These are phyloP conservation scores for Microstroma glucosiphilum DNA, from an alignment of 1,284 basidiomycete species.

Conservation along the genomic window DNA sequence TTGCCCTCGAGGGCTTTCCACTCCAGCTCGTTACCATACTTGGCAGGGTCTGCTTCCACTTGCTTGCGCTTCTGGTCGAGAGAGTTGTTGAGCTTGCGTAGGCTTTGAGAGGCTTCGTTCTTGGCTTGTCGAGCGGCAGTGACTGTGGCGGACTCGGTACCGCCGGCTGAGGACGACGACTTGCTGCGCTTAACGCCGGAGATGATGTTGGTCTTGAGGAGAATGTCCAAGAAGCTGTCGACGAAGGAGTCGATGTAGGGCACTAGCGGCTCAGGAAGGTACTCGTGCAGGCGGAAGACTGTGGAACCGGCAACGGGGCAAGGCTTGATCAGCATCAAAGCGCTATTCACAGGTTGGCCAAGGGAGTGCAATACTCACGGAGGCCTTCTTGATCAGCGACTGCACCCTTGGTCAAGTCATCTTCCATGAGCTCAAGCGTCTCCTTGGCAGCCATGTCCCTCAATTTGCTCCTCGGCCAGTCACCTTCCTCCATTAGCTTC, in stretches of 20 bases:
- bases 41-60: conserved; percentile 59
- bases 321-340: too few relatives aligned
- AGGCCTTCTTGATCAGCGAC: conserved; percentile 54
- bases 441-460: conserved; percentile 59
- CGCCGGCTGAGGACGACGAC: conserved; percentile 13
- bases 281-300: conserved; percentile 78
- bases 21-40: conserved; percentile 77
- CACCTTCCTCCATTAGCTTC: conserved; percentile 32
- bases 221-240: conserved; percentile 61
- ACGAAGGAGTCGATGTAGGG: conserved; percentile 70
- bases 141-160: conserved; percentile 26
- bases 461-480: conserved; percentile 57
- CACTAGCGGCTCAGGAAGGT: conserved; percentile 75
- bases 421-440: conserved; percentile 50
- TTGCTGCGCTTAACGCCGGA: conserved; percentile 29
- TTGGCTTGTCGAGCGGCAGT: conserved; percentile 57
- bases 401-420: conserved; percentile 58
- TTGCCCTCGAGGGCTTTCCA: conserved; percentile 87
- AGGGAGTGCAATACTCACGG: conserved; percentile 55
- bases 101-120: conserved; percentile 42
- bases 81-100: conserved; percentile 55
- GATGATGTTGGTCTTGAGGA: conserved; percentile 65
- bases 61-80: conserved; percentile 55
- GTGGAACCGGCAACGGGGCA: conserved; percentile 13
- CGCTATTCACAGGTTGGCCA: not conserved